Base-by-base conservation (phyloP, 495 filamentous ascomycete genomes). In the Podospora australis region DNA sequence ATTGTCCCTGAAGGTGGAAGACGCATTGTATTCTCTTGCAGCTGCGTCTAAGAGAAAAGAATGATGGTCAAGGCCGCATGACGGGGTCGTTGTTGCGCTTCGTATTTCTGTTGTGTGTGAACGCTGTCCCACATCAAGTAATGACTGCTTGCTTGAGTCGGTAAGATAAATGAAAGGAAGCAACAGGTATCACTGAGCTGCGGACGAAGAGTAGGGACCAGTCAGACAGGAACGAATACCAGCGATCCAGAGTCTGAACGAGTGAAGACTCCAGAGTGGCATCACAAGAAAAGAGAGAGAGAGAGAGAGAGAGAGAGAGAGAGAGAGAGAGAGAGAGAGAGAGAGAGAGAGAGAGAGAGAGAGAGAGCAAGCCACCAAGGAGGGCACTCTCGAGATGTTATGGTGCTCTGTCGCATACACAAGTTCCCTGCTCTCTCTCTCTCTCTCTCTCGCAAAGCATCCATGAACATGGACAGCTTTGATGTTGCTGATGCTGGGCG, bases 241-340 rank as follows among this genome's bases (percentile, higher is more conserved):
- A 44, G 17, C 9, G n/a, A n/a, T 36, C 19, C 28, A 39, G 32
- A 40, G 45, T 17, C 51, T n/a, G 29, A 53, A 53, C 4, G 51
- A 53, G 45, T 53, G 51, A 53, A 53, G 51, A 48, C 51, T 34
- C 11, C 11, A 22, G 39, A 28, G 14, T 28, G 10, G 28, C 19
- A 45, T 19, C 19, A 40, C 17, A 14, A 7, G 30, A n/a, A 14
- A 17, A 24, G 45, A 24, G 17, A 35, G 14, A 1, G 16, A 47
- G 4, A 26, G 29, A 19, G 22, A 42, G 13, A 5, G 30, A 53
- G 17, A 11, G 29, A 30, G 25, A 1, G 28, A 25, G 23, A 21
- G 32, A 47, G 17, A 17, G 24, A 26, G 30, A 23, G 4, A 2
- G 17, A 24, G 10, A 24, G 28, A 38, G 35, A 48, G 39, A 40